These are phyloP conservation scores for Apophysomyces variabilis DNA, from an alignment of 371 early-diverging fungal species.

Conservation along the genomic window DNA sequence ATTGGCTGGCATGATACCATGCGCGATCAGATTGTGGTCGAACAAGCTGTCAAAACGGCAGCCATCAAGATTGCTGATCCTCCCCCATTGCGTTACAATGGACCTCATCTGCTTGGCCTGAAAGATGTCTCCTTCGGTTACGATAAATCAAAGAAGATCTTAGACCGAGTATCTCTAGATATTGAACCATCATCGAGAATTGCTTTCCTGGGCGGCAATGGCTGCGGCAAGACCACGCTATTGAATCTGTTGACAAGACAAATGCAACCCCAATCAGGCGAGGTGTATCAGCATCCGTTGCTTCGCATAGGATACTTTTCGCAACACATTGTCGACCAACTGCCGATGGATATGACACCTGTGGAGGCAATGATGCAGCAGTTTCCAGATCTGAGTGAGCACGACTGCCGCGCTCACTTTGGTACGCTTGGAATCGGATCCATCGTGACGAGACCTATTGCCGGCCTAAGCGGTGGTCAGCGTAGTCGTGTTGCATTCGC, in stretches of 20 bases:
- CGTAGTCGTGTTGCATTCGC: slow-evolving; percentile 77
- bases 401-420: slow-evolving; percentile 66
- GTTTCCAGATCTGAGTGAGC: slow-evolving; percentile 51
- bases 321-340: slow-evolving; percentile 77
- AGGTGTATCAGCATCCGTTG: slow-evolving; percentile 61
- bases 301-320: slow-evolving; percentile 77
- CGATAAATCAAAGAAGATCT: slow-evolving; percentile 33
- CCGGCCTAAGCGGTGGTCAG: slow-evolving; percentile 75
- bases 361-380: slow-evolving; percentile 51
- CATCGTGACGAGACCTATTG: slow-evolving; percentile 54
- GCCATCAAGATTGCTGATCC: slow-evolving; percentile 63
- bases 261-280: slow-evolving; percentile 59
- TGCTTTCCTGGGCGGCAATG: slow-evolving; percentile 81
- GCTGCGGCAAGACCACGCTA: slow-evolving; percentile 85
- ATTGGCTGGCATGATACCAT: slow-evolving; percentile 55
- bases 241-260: slow-evolving; percentile 72
- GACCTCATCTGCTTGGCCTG: slow-evolving; percentile 61
- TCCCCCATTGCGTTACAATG: slow-evolving; percentile 62
- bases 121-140: slow-evolving; percentile 69
- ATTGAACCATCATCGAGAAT: slow-evolving; percentile 65
- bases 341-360: slow-evolving; percentile 55
- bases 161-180: slow-evolving; percentile 64
- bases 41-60: slow-evolving; percentile 54
- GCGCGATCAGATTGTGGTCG: slow-evolving; percentile 64
- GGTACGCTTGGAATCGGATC: slow-evolving; percentile 69